Evolutionary conservation across 73 alveolate genomes (phyloP), one percentile per base, ranked within the genome.

Genomic region (Stentor coeruleus): DNA sequence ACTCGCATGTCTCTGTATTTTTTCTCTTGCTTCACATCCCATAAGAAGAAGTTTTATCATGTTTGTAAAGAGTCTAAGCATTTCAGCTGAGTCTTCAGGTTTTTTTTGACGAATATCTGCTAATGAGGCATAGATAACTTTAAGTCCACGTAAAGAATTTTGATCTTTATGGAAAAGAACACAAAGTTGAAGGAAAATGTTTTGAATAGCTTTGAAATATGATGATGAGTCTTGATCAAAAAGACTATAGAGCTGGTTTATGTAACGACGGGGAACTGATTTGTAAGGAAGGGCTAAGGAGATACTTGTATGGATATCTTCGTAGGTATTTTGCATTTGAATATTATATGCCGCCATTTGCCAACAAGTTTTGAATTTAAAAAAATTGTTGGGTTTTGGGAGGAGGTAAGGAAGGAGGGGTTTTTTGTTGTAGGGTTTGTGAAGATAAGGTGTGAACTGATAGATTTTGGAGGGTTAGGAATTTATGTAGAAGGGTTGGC

Each of bases 11-110:
- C 73, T 57, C 28, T n/a, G 15, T 20, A 31, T n/a, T 31, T 57
- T 57, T 57, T 57, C 73, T 2, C 28, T 57, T 20, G 73, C 73
- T 57, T 57, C 73, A 57, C 73, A 57, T 57, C 73, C 73, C 28
- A 20, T n/a, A 20, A 57, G 73, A n/a, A 57, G 15, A 57, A 57
- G 73, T 57, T 57, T 57, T 31, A 57, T 57, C 28, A 57, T 57
- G 28, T n/a, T 31, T 20, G 28, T 31, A 31, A 57, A n/a, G 28
- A 31, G 15, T 57, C 73, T 57, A 31, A 57, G 73, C 28, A 57
- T 57, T 20, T 57, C 28, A 20, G 15, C 28, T n/a, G 28, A 20
- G 28, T 57, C 73, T 20, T 57, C 28, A 57, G 73, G 28, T n/a
- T 20, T 31, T 57, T 57, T 57, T 57, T 57, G 15, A n/a, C 28